phyloP scores from a whole-genome alignment of 345 rosid genomes.

The Gossypium rotundifolium region DNA sequence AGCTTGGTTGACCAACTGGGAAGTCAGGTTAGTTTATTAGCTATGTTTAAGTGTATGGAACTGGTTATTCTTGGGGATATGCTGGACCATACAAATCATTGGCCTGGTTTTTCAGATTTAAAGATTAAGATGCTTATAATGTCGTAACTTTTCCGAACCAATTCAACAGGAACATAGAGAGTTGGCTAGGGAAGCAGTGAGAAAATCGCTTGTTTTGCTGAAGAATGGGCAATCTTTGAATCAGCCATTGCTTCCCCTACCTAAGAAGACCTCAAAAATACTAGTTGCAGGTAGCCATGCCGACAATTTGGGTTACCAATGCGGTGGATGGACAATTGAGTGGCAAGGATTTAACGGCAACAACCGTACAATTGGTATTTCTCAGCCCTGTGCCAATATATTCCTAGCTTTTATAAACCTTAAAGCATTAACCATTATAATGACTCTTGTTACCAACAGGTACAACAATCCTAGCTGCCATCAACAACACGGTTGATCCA shows the following conservation, averaged over 20 bases:
- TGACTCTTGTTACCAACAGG: conserved; percentile 22
- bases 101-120: neutral
- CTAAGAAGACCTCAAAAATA: conserved; percentile 47
- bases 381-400: neutral
- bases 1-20: conserved; percentile 43
- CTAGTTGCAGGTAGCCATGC: conserved; percentile 65
- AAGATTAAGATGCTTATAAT: neutral
- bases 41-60: neutral
- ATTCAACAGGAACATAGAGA: conserved; percentile 55
- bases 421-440: neutral
- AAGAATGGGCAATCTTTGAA: conserved; percentile 44
- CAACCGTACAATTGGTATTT: conserved; percentile 32
- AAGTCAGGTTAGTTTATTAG: conserved; percentile 30
- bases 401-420: neutral
- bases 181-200: conserved; percentile 69
- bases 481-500: conserved; percentile 30
- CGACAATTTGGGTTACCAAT: conserved; percentile 62
- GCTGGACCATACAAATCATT: no score
- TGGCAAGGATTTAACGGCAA: conserved; percentile 66
- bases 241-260: conserved; percentile 50
- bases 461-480: conserved; percentile 42
- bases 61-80: neutral
- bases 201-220: conserved; percentile 68
- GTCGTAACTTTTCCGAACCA: neutral
- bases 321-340: conserved; percentile 68